Evolutionary conservation across 805 yeast species (phyloP).

Genomic region (Candida lessepsii): DNA sequence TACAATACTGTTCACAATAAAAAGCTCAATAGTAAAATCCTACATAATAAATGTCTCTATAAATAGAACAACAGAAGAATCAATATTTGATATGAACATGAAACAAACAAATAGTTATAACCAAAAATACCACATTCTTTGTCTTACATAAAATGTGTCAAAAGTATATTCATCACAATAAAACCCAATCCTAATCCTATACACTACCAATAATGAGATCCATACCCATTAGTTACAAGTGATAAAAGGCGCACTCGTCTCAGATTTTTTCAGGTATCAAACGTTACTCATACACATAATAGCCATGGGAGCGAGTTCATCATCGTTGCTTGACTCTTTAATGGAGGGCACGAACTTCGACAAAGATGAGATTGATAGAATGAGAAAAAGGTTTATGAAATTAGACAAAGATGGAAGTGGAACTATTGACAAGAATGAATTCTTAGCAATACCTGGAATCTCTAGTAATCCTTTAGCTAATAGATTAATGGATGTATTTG

Average conservation of each 20-base stretch:
- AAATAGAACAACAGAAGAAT: too few species aligned
- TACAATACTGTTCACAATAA: too few species aligned
- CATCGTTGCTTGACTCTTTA: slow-evolving; percentile 62
- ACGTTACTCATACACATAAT: too few species aligned
- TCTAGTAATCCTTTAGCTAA: slow-evolving; percentile 85
- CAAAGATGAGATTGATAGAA: slow-evolving; percentile 85
- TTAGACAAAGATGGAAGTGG: slow-evolving; percentile 92
- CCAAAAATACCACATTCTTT: too few species aligned
- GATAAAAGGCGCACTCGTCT: background rate
- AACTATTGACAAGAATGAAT: slow-evolving; percentile 85
- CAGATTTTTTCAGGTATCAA: background rate
- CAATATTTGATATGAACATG: too few species aligned
- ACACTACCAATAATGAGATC: background rate
- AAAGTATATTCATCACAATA: too few species aligned
- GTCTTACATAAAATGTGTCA: too few species aligned
- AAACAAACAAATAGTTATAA: too few species aligned
- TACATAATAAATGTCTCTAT: too few species aligned
- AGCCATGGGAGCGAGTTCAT: slow-evolving; percentile 59
- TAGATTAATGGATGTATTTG: slow-evolving; percentile 91
- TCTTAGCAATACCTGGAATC: slow-evolving; percentile 89
- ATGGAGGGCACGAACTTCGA: slow-evolving; percentile 86
- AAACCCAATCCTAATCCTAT: too few species aligned
- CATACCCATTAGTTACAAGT: background rate
- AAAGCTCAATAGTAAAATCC: too few species aligned
- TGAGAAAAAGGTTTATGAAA: slow-evolving; percentile 92